Base-by-base conservation (phyloP, 768 basidiomycete genomes). In the Rhodotorula toruloides region DNA sequence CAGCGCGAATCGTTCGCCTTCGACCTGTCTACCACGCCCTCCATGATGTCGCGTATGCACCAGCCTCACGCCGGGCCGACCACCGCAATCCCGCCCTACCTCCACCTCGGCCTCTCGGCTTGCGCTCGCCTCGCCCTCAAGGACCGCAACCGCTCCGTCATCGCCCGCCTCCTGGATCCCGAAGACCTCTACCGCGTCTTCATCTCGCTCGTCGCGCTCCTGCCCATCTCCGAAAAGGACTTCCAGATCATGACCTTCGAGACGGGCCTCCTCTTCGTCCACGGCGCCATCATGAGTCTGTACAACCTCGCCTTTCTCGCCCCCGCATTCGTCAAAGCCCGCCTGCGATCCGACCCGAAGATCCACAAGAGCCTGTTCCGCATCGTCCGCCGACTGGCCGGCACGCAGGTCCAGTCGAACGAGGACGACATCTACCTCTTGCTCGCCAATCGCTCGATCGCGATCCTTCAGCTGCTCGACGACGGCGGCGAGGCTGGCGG, bases 291-390 rank as follows among this genome's bases (percentile, higher is more conserved):
- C 52, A 84, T 92, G 81, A 83, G 84, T n/a, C 82, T 96, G 47
- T 97, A 96, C 79, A 86, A 86, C 43, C 79, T 97, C 68, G 84
- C 86, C 31, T 97, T 91, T 81, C 80, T 93, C 60, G 84, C 91
- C 6, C 83, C 91, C 3, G 85, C 86, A 7, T 81, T 83, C 34
- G 75, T 93, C 68, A 91, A 93, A 79, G 80, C 81, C 59, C 82
- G 79, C 67, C 81, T 91, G 71, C 88, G 89, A 72, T 76, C 83
- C 56, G 79, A 79, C 46, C 81, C 92, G 36, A 86, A 87, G 39
- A 86, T 89, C 76, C 82, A 84, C 57, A 81, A 81, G 49, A 81
- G 90, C 40, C 82, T 93, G 81, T 79, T 72, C 27, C 72, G 76
- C n/a, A 50, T 79, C 48, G 72, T 78, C 16, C 53, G 65, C 6